Base-by-base conservation (phyloP, 2,329 filamentous ascomycete species). In the Ophiocordyceps australis region DNA sequence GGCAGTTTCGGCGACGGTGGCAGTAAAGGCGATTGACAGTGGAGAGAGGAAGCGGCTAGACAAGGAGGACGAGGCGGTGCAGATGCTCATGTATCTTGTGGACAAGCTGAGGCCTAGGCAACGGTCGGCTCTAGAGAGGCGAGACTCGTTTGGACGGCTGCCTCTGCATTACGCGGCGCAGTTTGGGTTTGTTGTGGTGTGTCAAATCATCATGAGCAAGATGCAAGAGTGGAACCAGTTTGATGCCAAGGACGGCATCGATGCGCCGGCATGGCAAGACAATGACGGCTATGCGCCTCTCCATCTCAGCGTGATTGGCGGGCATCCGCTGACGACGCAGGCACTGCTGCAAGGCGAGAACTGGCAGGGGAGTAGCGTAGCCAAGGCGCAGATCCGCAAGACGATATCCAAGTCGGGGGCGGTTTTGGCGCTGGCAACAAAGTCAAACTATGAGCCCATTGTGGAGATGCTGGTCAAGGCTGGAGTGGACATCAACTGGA, bases 141-240 rank as follows among this genome's bases (percentile, higher is more conserved):
- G 65, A 31, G 86, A 95, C 49, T 63, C 72, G 0, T 78, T 86
- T 32, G 85, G 82, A 3, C 76, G 86, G 5, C 64, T 86, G 10
- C 83, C 86, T 2, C 60, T 95, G 9, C 86, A 95, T 46, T 94
- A 94, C 44, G 83, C 83, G 3, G 86, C 89, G 0, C 83, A 95
- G 45, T 93, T 91, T 43, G 89, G 89, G 3, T 83, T 94, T 38
- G 79, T 89, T 4, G 69, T 82, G n/a, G 74, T 94, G 8, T 93
- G 82, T 42, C 67, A 92, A 43, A 63, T 85, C 14, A 66, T 95
- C 36, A 85, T 94, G 55, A 72, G 75, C 34, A 75, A 77, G 40
- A 85, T 98, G 73, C 79, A 86, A 44, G 65, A 73, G 14, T 95
- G 86, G 86, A 68, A 67, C 11, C 74, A 91, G 38, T 93, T 93